Conservation (phyloP, 2,329 filamentous ascomycete species). For the Cordyceps fumosorosea region DNA sequence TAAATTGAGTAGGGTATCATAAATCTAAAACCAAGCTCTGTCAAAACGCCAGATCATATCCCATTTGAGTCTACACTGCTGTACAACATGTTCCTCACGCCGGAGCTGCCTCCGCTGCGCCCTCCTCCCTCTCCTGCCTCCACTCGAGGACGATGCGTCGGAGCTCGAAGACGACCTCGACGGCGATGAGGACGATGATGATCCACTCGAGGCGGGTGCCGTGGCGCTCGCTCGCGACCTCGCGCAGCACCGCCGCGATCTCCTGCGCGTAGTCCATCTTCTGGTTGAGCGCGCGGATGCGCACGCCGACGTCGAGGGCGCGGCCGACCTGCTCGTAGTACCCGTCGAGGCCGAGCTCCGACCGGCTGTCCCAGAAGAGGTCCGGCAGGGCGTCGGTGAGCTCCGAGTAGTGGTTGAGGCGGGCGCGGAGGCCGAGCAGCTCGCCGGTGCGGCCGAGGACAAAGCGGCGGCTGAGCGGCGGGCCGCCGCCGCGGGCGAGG, state of each 20-base stretch:
- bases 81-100: background rate
- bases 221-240: slow-evolving; percentile 86
- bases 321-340: slow-evolving; percentile 93
- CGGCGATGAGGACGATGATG: slow-evolving; percentile 87
- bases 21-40: background rate
- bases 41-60: slow-evolving; percentile 2
- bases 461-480: slow-evolving; percentile 54
- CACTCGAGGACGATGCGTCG: slow-evolving; percentile 64
- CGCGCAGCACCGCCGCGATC: slow-evolving; percentile 81
- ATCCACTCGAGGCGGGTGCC: slow-evolving; percentile 86
- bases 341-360: slow-evolving; percentile 83
- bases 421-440: slow-evolving; percentile 78
- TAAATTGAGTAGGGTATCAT: slow-evolving; percentile 14
- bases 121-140: slow-evolving; percentile 28
- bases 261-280: slow-evolving; percentile 98
- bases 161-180: slow-evolving; percentile 87
- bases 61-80: background rate
- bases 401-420: slow-evolving; percentile 94
- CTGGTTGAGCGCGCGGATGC: slow-evolving; percentile 88
- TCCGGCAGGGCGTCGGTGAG: slow-evolving; percentile 92
- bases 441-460: slow-evolving; percentile 93
- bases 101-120: background rate
- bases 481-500: slow-evolving; percentile 59
- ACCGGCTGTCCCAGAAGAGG: slow-evolving; percentile 89
- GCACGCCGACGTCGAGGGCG: slow-evolving; percentile 82